Evolutionary conservation across 2,329 filamentous ascomycete species (phyloP).

Genomic region (Paracoccidioides brasiliensis): DNA sequence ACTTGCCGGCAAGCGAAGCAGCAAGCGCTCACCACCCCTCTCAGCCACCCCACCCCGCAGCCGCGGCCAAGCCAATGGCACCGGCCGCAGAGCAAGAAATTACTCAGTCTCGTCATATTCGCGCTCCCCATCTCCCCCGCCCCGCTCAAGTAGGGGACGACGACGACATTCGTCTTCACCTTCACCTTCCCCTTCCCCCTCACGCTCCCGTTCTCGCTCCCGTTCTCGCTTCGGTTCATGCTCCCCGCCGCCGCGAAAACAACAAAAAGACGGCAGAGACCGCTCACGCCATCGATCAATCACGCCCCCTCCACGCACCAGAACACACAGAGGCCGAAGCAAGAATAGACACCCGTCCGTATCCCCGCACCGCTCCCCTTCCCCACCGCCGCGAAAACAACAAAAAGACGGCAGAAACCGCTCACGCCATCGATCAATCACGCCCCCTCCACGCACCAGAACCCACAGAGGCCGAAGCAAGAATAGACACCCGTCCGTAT

Average conservation of each 20-base stretch:
- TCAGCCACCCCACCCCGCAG: constrained; percentile 18
- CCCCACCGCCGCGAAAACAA: constrained; percentile 12
- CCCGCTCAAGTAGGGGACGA: constrained; percentile 11
- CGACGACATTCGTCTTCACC: constrained; percentile 22
- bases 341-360: constrained; percentile 6
- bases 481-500: constrained; percentile 7
- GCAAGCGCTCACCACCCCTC: constrained; percentile 19
- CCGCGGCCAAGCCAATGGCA: neutral
- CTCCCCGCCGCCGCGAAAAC: constrained; percentile 10
- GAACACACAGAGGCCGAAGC: constrained; percentile 10
- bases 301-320: constrained; percentile 19
- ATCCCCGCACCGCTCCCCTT: constrained; percentile 18
- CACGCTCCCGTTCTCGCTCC: neutral
- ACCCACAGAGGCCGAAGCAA: constrained; percentile 9
- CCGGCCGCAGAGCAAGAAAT: constrained; percentile 14
- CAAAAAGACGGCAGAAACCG: constrained; percentile 5
- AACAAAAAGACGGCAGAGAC: constrained; percentile 7
- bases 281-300: constrained; percentile 11
- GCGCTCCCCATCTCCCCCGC: constrained; percentile 6
- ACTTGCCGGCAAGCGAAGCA: constrained; percentile 11
- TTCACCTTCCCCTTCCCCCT: constrained; percentile 13
- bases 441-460: constrained; percentile 17
- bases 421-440: neutral
- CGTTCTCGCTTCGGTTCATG: constrained; percentile 8
- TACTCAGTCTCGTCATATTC: constrained; percentile 7